A percentile compares a stretch with the other conserved stretches of the same genome.
Conservation (phyloP, 176 grass and related monocot genomes). For the Oryza coarctata region DNA sequence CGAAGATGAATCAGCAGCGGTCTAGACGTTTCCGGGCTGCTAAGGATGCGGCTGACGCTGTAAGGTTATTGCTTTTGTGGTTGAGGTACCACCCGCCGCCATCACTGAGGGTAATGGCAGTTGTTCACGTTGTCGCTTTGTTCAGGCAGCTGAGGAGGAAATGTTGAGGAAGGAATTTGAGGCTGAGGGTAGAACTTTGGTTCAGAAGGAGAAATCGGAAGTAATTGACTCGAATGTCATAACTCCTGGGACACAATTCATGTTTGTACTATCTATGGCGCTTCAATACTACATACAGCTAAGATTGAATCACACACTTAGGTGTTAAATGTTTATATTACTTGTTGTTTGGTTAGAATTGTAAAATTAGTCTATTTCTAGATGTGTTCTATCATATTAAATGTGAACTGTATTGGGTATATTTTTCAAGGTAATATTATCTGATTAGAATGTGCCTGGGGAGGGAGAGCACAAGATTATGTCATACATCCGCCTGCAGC, state of each 20-base stretch:
- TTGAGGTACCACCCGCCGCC: not conserved
- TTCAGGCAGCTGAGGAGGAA: conserved; percentile 80
- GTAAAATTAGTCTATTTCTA: conserved; percentile 11
- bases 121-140: conserved; percentile 33
- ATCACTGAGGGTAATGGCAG: not conserved
- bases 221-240: conserved; percentile 91
- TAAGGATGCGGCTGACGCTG: conserved; percentile 79
- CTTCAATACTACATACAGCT: conserved; percentile 95
- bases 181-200: conserved; percentile 61
- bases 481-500: conserved; percentile 91
- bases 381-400: conserved; percentile 48
- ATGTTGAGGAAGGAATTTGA: conserved; percentile 77
- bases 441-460: conserved; percentile 97
- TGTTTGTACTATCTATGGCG: conserved; percentile 78
- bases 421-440: conserved; percentile 85
- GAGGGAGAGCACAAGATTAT: conserved; percentile 98
- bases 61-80: conserved; percentile 25
- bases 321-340: conserved; percentile 68
- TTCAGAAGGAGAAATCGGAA: conserved; percentile 55
- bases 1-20: conserved; percentile 98
- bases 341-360: conserved; percentile 34
- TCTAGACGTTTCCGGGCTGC: conserved; percentile 85
- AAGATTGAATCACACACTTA: conserved; percentile 72
- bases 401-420: conserved; percentile 41
- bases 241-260: conserved; percentile 88